phyloP scores from a whole-genome alignment of 371 early-diverging fungal species.

The Apophysomyces trapeziformis region DNA sequence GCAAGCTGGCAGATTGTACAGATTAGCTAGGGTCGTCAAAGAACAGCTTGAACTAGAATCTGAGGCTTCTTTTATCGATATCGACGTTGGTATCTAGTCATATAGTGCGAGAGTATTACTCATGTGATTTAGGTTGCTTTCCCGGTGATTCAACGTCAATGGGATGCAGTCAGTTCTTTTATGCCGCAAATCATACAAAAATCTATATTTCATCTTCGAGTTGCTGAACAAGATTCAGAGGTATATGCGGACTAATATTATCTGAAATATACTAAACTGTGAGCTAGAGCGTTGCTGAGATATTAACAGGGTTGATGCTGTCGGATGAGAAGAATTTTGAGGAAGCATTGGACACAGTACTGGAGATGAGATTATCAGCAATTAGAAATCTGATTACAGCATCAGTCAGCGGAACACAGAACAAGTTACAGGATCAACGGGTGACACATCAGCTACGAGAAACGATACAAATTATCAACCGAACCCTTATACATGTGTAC shows the following conservation, averaged over 20 bases:
- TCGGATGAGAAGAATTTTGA: slow-evolving; percentile 55
- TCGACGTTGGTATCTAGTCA: slow-evolving; percentile 21
- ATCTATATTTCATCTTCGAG: slow-evolving; percentile 54
- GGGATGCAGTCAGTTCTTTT: slow-evolving; percentile 84
- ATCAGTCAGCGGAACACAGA: slow-evolving; percentile 12
- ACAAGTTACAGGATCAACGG: slow-evolving; percentile 22
- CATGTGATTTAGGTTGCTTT: slow-evolving; percentile 59
- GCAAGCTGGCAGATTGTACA: slow-evolving; percentile 72
- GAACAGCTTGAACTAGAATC: slow-evolving; percentile 60
- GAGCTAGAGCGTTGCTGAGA: slow-evolving; percentile 59
- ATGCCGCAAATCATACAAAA: slow-evolving; percentile 74
- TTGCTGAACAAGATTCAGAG: slow-evolving; percentile 50
- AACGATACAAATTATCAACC: slow-evolving; percentile 40
- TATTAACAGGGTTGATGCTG: slow-evolving; percentile 64
- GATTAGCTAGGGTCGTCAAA: slow-evolving; percentile 69
- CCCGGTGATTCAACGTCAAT: slow-evolving; percentile 83
- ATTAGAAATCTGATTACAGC: slow-evolving; percentile 39
- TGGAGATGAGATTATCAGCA: slow-evolving; percentile 44
- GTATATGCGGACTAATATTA: slow-evolving; percentile 28
- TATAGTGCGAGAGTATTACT: slow-evolving; percentile 21
- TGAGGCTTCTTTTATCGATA: slow-evolving; percentile 31
- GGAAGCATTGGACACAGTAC: slow-evolving; percentile 41
- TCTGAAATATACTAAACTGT: not conserved
- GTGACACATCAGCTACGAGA: slow-evolving; percentile 41
- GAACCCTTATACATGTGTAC: slow-evolving; percentile 45